Evolutionary conservation across 2,329 filamentous ascomycete genomes (phyloP).

Genomic region (Ascochyta fabae): DNA sequence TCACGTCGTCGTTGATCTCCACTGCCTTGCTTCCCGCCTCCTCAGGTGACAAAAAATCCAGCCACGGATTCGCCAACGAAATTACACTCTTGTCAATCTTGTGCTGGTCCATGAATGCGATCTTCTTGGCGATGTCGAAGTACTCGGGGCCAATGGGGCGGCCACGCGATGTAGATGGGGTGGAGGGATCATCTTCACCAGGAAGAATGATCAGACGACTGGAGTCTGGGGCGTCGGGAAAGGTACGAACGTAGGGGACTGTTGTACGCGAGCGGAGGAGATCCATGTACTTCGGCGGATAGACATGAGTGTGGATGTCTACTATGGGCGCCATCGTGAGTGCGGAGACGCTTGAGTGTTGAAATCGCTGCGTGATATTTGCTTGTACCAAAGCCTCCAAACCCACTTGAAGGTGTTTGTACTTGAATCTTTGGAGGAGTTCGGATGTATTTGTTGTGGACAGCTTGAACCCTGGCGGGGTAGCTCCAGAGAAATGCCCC

Average conservation of each 20-base stretch:
- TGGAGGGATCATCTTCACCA: conserved; percentile 60
- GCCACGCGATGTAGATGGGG: conserved; percentile 65
- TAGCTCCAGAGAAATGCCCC: conserved; percentile 28
- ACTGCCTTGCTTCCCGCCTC: conserved; percentile 69
- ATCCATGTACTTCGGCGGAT: conserved; percentile 65
- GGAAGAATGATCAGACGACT: conserved; percentile 73
- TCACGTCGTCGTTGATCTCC: conserved; percentile 79
- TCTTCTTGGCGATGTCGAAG: conserved; percentile 78
- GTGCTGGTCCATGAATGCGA: conserved; percentile 88
- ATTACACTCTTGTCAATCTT: conserved; percentile 82
- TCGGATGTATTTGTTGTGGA: conserved; percentile 8
- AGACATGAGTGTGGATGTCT: conserved; percentile 69
- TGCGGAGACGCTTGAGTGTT: not conserved
- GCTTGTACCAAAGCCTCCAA: too few species aligned
- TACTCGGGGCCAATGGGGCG: conserved; percentile 85
- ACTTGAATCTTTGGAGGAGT: too few species aligned
- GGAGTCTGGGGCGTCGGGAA: conserved; percentile 59
- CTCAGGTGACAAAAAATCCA: conserved; percentile 75
- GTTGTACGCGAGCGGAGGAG: conserved; percentile 62
- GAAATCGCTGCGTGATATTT: not conserved
- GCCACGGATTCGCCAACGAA: conserved; percentile 91
- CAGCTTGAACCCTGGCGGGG: conserved; percentile 27
- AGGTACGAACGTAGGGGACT: conserved; percentile 75
- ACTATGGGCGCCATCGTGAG: conserved; percentile 53
- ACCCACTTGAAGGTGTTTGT: too few species aligned